These are phyloP conservation scores for Fusarium setosum DNA, from an alignment of 2,329 filamentous ascomycete species.

Conservation along the genomic window DNA sequence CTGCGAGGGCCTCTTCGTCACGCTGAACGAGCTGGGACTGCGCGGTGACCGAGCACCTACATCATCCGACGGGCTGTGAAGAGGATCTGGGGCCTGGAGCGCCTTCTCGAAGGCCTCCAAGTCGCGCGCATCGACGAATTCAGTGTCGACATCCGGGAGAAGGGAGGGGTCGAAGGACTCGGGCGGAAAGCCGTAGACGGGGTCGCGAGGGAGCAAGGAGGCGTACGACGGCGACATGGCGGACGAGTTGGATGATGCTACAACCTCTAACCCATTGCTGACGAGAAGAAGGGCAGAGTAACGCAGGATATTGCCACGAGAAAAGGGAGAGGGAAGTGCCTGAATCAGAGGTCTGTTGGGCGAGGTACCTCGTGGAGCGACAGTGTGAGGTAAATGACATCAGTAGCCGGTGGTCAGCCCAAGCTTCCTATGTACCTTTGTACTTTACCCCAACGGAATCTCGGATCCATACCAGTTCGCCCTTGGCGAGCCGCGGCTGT, in stretches of 20 bases:
- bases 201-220: constrained; percentile 40
- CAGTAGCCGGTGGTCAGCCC: neutral
- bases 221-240: constrained; percentile 42
- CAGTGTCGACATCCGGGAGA: constrained; percentile 82
- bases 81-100: constrained; percentile 81
- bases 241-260: constrained; percentile 7
- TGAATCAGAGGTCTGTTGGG: constrained; percentile 33
- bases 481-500: constrained; percentile 4
- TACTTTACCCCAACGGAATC: constrained; percentile 5
- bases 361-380: constrained; percentile 30
- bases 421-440: neutral
- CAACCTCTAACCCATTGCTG: constrained; percentile 31
- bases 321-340: constrained; percentile 23
- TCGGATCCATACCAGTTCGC: neutral
- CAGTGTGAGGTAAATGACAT: constrained; percentile 1
- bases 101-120: constrained; percentile 84
- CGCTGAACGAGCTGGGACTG: constrained; percentile 53
- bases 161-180: constrained; percentile 74
- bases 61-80: constrained; percentile 71
- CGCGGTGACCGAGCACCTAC: constrained; percentile 55
- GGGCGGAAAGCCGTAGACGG: constrained; percentile 66
- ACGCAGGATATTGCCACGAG: constrained; percentile 6
- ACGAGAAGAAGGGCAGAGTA: neutral
- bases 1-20: constrained; percentile 56
- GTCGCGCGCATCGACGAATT: constrained; percentile 81